Conservation (phyloP, 2,329 filamentous ascomycete genomes). For the Phialocephala sp. region DNA sequence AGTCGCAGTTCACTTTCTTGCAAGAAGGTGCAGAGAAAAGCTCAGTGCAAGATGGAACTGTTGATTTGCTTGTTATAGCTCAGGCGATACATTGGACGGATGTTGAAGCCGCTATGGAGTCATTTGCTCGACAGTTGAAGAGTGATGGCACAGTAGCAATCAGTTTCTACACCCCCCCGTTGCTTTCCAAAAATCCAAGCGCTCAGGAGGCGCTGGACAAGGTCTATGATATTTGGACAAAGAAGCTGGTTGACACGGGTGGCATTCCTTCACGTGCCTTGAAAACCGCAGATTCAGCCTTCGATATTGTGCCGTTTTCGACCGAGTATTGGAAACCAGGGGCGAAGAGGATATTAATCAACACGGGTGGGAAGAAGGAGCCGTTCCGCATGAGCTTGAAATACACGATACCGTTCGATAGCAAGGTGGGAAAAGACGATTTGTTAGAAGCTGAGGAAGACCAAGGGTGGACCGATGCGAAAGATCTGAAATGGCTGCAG, state of each 20-base stretch:
- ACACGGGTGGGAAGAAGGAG: slow-evolving; percentile 14
- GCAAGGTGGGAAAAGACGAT: slow-evolving; percentile 16
- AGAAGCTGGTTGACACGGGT: background rate
- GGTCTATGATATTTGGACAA: slow-evolving; percentile 11
- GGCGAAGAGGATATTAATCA: slow-evolving; percentile 14
- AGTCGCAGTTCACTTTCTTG: slow-evolving; percentile 36
- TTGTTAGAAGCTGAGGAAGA: slow-evolving; percentile 17
- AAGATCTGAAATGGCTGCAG: slow-evolving; percentile 18
- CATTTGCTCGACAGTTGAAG: slow-evolving; percentile 36
- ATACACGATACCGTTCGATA: slow-evolving; percentile 4
- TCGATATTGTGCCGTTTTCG: slow-evolving; percentile 19
- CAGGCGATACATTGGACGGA: slow-evolving; percentile 40
- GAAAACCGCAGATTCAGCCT: background rate
- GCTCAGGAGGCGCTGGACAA: slow-evolving; percentile 4
- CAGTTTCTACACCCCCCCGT: slow-evolving; percentile 27
- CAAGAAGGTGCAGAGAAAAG: slow-evolving; percentile 39
- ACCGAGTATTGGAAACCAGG: slow-evolving; percentile 14
- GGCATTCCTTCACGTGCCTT: background rate
- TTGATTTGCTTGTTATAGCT: slow-evolving; percentile 36
- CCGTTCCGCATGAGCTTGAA: slow-evolving; percentile 12
- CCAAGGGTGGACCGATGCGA: slow-evolving; percentile 15
- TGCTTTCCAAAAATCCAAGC: slow-evolving; percentile 3
- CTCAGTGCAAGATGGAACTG: slow-evolving; percentile 28
- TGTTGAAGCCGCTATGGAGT: slow-evolving; percentile 27
- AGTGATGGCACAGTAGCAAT: slow-evolving; percentile 35